Percentiles rank a stretch among this genome's conserved stretches.
phyloP scores from a whole-genome alignment of 2,329 filamentous ascomycete species.

The Coniochaeta sp. region DNA sequence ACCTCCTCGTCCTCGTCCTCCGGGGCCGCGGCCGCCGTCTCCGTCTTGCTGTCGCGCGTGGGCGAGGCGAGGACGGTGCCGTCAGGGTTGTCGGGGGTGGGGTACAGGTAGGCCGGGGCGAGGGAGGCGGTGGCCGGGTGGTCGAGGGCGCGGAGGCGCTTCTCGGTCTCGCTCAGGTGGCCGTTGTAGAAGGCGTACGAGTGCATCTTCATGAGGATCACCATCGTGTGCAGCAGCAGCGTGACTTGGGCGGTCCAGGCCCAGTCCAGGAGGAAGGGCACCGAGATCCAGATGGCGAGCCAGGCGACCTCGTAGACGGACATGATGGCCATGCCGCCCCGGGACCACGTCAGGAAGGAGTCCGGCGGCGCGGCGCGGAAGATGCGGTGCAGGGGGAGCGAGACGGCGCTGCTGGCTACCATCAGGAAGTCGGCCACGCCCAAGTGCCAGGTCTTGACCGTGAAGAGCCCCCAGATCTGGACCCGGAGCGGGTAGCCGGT shows the following conservation, averaged over 20 bases:
- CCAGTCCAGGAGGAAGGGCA: slow-evolving; percentile 83
- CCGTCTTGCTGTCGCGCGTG: slow-evolving; percentile 14
- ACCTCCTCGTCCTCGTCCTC: slow-evolving; percentile 41
- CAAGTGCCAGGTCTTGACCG: slow-evolving; percentile 81
- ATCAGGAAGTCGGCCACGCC: slow-evolving; percentile 78
- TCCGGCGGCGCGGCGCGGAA: slow-evolving; percentile 47
- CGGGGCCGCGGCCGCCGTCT: slow-evolving; percentile 10
- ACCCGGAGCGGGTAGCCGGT: slow-evolving; percentile 81
- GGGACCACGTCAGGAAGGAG: slow-evolving; percentile 61
- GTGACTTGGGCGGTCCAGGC: slow-evolving; percentile 98
- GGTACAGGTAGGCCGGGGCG: slow-evolving; percentile 71
- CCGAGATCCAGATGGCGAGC: slow-evolving; percentile 74
- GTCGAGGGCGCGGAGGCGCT: slow-evolving; percentile 73
- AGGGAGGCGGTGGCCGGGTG: slow-evolving; percentile 62
- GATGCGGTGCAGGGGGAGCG: slow-evolving; percentile 65
- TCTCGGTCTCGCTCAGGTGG: slow-evolving; percentile 81
- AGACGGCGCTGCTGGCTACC: slow-evolving; percentile 63
- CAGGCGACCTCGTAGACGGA: slow-evolving; percentile 73
- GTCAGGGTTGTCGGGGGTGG: slow-evolving; percentile 47
- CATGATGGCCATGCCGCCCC: slow-evolving; percentile 73
- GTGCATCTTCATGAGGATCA: slow-evolving; percentile 98
- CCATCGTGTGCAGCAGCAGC: slow-evolving; percentile 82
- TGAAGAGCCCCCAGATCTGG: slow-evolving; percentile 82
- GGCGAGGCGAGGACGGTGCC: slow-evolving; percentile 27
- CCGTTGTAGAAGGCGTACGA: slow-evolving; percentile 98